Percentiles rank a stretch among this genome's conserved stretches.
Evolutionary conservation across 2,329 filamentous ascomycete species (phyloP).

Genomic region (Fusarium hainanense): DNA sequence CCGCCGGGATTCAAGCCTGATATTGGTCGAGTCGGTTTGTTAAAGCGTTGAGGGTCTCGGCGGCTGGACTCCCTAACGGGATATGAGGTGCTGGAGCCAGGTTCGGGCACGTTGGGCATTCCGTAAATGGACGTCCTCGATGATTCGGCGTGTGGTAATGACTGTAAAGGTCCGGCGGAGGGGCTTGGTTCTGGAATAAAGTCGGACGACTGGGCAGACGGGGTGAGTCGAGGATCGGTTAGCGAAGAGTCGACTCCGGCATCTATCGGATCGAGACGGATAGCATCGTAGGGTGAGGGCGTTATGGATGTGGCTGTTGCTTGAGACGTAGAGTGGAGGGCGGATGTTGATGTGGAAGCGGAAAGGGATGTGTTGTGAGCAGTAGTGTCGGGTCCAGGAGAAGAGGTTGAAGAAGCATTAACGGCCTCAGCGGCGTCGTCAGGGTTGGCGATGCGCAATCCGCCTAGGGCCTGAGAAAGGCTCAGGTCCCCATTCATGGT

Average conservation of each 20-base stretch:
- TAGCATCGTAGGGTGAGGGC: conserved; percentile 36
- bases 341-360: conserved; percentile 32
- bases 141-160: conserved; percentile 35
- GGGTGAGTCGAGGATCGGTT: conserved; percentile 39
- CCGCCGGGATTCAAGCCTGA: conserved; percentile 60
- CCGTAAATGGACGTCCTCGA: conserved; percentile 64
- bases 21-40: conserved; percentile 68
- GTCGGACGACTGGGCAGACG: conserved; percentile 29
- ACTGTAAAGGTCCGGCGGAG: conserved; percentile 25
- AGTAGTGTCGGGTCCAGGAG: conserved; percentile 33
- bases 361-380: conserved; percentile 27
- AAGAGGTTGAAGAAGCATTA: conserved; percentile 41
- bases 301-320: conserved; percentile 34
- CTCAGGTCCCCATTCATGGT: conserved; percentile 93
- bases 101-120: conserved; percentile 68
- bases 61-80: conserved; percentile 76
- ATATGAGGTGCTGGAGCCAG: conserved; percentile 62
- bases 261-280: conserved; percentile 44
- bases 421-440: conserved; percentile 71
- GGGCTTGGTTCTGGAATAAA: conserved; percentile 24
- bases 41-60: conserved; percentile 68
- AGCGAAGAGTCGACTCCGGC: conserved; percentile 35
- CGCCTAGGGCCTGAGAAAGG: conserved; percentile 90
- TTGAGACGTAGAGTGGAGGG: conserved; percentile 30
- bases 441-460: conserved; percentile 95